Base-by-base conservation (phyloP, 2,329 filamentous ascomycete genomes). In the Cladosporium sp. region DNA sequence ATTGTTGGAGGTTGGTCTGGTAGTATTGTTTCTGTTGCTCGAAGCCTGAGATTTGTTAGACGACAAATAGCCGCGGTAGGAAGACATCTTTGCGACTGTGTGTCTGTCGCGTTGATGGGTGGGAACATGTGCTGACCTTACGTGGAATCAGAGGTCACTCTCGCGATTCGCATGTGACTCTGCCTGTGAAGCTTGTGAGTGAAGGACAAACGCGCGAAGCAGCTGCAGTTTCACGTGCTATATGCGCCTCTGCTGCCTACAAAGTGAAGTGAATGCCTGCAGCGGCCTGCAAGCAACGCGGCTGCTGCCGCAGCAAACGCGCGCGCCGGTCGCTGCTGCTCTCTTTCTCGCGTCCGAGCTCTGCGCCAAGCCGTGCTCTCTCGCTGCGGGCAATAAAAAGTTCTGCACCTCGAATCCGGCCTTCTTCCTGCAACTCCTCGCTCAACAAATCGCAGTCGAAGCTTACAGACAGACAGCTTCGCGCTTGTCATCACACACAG, bases 401-500 rank as follows among this genome's bases (percentile, higher is more conserved):
- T 22, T 58, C 63, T 64, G 62, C 58, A 45, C 64, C 62, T 64
- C 64, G 34, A 53, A 54, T 53, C 32, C 56, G 28, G 4, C 50
- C 17, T 70, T 61, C 72, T 73, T 71, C 73, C 69, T 77, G 78
- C 84, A 84, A 86, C 87, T 89, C 86, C 91, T 96, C 92, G 92
- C 83, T 92, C 91, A 85, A 97, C 91, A 91, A 91, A 96, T 97
- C 93, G 93, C 92, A 88, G 86, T 96, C 91, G 88, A 96, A 97
- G 93, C 92, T 91, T 78, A 91, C 90, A 88, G 79, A 96, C 90
- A 88, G 90, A 70, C 67, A 89, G 71, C 69, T 68, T 74, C 68
- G 69, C 73, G 68, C 68, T 69, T 71, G 56, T 68, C 61, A 74
- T 65, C 76, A 70, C 68, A 73, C 53, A 73, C 66, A 64, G 92